phyloP scores from a whole-genome alignment of 2,329 filamentous ascomycete species.

The Penicillium corylophilum region DNA sequence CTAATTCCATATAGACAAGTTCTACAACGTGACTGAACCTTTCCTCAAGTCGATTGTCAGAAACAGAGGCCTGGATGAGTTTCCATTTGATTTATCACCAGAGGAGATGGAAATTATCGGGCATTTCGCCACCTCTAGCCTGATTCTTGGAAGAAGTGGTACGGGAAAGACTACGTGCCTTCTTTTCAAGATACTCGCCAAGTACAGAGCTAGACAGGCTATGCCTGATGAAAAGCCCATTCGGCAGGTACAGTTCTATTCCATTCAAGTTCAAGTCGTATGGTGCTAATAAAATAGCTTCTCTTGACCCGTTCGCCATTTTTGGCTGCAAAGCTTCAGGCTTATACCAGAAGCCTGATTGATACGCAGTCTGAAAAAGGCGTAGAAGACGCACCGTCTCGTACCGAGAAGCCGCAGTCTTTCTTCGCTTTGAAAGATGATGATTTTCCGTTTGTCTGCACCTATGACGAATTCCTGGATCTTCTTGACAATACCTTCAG shows the following conservation, averaged over 20 bases:
- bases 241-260: constrained; percentile 14
- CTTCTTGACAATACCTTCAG: constrained; percentile 22
- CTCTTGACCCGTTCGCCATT: constrained; percentile 30
- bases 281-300: constrained; percentile 15
- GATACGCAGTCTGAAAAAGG: constrained; percentile 12
- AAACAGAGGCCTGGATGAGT: constrained; percentile 22
- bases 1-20: constrained; percentile 23
- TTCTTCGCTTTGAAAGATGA: constrained; percentile 20
- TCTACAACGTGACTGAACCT: constrained; percentile 29
- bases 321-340: constrained; percentile 28
- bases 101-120: constrained; percentile 29
- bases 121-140: constrained; percentile 23
- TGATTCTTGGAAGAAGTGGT: constrained; percentile 34
- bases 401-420: constrained; percentile 5
- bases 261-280: not conserved
- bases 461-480: constrained; percentile 28
- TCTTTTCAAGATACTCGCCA: constrained; percentile 30
- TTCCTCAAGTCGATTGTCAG: constrained; percentile 22
- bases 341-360: constrained; percentile 26
- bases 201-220: constrained; percentile 18
- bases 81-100: constrained; percentile 32
- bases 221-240: constrained; percentile 6
- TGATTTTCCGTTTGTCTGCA: constrained; percentile 32
- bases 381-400: not conserved
- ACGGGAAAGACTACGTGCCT: constrained; percentile 36